Evolutionary conservation across 169 alveolate genomes (phyloP).

Genomic region (Perkinsus marinus): DNA sequence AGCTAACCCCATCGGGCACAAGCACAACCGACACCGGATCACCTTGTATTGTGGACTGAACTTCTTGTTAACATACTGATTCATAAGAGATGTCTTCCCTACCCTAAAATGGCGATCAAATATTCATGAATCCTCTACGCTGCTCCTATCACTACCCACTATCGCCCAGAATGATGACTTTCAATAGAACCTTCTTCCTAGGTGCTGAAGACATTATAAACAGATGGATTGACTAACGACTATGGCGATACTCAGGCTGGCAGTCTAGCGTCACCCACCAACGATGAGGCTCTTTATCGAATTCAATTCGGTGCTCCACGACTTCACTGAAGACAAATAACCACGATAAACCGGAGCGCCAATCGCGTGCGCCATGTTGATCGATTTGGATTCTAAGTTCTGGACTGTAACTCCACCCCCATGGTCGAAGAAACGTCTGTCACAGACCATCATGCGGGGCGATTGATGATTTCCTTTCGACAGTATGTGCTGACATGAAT

Average conservation of each 20-base stretch:
- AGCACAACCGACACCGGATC: neutral
- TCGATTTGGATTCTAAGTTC: neutral
- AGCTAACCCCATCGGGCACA: too few species aligned
- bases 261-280: too few species aligned
- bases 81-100: conserved; percentile 95
- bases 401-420: neutral
- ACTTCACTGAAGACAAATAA: neutral
- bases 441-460: neutral
- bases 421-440: neutral
- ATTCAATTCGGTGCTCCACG: too few species aligned
- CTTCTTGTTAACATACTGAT: conserved; percentile 87
- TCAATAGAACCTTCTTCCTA: conserved; percentile 54
- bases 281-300: too few species aligned
- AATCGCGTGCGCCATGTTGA: neutral
- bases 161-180: conserved; percentile 93
- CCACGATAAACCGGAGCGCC: neutral
- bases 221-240: too few species aligned
- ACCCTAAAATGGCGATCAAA: conserved; percentile 59
- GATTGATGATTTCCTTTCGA: neutral
- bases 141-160: conserved; percentile 80
- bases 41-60: conserved; percentile 91
- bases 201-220: conserved; percentile 6
- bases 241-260: too few species aligned
- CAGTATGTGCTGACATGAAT: neutral
- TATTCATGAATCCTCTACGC: neutral